Percentiles rank a stretch among this genome's conserved stretches.
These are phyloP conservation scores for Heterobasidion occidentale DNA, from an alignment of 1,284 basidiomycete genomes.

Conservation along the genomic window DNA sequence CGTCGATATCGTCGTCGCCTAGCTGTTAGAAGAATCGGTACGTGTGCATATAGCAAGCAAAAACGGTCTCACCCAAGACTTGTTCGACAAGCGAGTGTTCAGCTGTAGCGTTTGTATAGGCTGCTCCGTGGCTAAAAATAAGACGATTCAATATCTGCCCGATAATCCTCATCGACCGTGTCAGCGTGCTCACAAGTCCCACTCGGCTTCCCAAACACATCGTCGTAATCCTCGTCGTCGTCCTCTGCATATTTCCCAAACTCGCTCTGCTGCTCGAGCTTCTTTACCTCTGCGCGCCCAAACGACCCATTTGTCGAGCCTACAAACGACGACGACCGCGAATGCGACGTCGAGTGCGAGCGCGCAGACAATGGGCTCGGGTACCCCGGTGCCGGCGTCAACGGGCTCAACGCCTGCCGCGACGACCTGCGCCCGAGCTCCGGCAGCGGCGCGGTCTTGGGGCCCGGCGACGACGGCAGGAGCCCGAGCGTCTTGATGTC, in stretches of 20 bases:
- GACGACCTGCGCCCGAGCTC: conserved; percentile 27
- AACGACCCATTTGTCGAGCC: conserved; percentile 41
- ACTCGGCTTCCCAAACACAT: conserved; percentile 78
- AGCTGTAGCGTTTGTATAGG: conserved; percentile 69
- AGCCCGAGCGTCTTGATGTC: conserved; percentile 73
- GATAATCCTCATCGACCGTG: background rate
- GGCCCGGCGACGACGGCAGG: conserved; percentile 37
- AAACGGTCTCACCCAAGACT: conserved; percentile 63
- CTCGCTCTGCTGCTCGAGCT: conserved; percentile 45
- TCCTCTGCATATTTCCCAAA: conserved; percentile 82
- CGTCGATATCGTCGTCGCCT: conserved; percentile 77
- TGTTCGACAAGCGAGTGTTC: conserved; percentile 77
- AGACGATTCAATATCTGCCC: conserved; percentile 2
- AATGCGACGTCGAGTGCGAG: conserved; percentile 21
- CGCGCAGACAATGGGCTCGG: conserved; percentile 14
- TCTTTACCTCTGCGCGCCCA: conserved; percentile 52
- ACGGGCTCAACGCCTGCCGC: conserved; percentile 35
- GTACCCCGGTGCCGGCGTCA: conserved; percentile 12
- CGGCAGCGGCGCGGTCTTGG: conserved; percentile 58
- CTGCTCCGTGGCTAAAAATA: conserved; percentile 42
- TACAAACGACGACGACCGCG: conserved; percentile 50
- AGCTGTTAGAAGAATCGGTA: conserved; percentile 32
- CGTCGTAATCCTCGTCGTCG: conserved; percentile 83
- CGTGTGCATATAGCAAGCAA: conserved; percentile 1
- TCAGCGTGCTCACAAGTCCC: conserved; percentile 41